Evolutionary conservation across 257 asterid genomes (phyloP).

Genomic region (Fraxinus americana): DNA sequence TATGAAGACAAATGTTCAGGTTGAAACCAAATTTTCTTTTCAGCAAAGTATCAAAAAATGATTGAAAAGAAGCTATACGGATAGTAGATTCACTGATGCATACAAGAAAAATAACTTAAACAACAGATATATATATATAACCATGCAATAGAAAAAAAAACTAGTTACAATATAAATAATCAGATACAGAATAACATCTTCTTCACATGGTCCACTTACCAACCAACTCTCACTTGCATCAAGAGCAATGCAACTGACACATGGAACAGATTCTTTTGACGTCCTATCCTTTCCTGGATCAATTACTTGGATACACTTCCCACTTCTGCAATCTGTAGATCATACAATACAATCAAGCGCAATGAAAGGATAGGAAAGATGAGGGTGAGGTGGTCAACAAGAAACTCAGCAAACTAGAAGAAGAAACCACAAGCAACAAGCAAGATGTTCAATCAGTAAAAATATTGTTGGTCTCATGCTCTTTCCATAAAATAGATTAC

Average conservation of each 20-base stretch:
- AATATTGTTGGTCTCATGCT: background rate
- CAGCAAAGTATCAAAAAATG: too few relatives aligned
- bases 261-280: constrained; percentile 43
- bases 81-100: background rate
- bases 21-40: too few relatives aligned
- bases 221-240: constrained; percentile 98
- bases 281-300: constrained; percentile 55
- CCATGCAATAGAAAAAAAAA: background rate
- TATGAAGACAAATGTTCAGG: too few relatives aligned
- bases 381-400: constrained; percentile 17
- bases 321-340: constrained; percentile 82
- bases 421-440: background rate
- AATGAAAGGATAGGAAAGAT: constrained; percentile 19
- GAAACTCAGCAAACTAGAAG: background rate
- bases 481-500: constrained; percentile 38
- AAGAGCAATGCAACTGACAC: constrained; percentile 82
- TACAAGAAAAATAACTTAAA: constrained; percentile 4
- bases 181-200: constrained; percentile 3
- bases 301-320: constrained; percentile 74
- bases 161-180: background rate
- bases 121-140: background rate
- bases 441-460: background rate
- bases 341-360: constrained; percentile 29
- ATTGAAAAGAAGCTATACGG: background rate
- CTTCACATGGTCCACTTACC: constrained; percentile 54